These are phyloP conservation scores for Kandelia obovata DNA, from an alignment of 345 rosid species.

Conservation along the genomic window DNA sequence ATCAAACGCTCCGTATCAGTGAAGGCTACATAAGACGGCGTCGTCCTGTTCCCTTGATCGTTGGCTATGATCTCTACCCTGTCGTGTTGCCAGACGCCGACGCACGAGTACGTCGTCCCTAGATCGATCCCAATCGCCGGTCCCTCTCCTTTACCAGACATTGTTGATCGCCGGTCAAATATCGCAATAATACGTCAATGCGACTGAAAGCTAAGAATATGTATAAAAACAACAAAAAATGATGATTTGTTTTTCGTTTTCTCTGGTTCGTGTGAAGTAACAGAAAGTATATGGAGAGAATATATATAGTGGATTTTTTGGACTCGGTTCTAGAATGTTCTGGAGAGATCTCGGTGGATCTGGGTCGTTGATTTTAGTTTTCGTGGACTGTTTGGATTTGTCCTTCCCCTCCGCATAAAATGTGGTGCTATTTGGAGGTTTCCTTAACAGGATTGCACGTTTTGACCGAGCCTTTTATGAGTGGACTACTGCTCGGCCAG, in stretches of 20 bases:
- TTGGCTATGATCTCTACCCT: slow-evolving; percentile 31
- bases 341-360: neutral
- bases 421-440: neutral
- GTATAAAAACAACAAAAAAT: too few relatives aligned
- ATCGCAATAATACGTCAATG: neutral
- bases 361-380: slow-evolving; percentile 14
- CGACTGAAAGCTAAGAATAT: too few relatives aligned
- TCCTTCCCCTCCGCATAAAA: too few relatives aligned
- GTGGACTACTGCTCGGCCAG: too few relatives aligned
- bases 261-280: neutral
- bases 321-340: slow-evolving; percentile 30
- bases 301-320: slow-evolving; percentile 4
- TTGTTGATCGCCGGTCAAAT: neutral
- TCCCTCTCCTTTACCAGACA: slow-evolving; percentile 28
- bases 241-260: neutral
- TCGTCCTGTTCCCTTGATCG: slow-evolving; percentile 33
- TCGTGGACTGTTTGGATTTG: slow-evolving; percentile 12
- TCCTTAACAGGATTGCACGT: neutral
- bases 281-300: neutral
- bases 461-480: neutral
- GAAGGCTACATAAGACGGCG: slow-evolving; percentile 35
- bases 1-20: slow-evolving; percentile 33
- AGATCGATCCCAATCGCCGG: slow-evolving; percentile 35
- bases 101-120: slow-evolving; percentile 29
- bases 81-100: slow-evolving; percentile 36